Evolutionary conservation across 495 filamentous ascomycete genomes (phyloP).

Genomic region (Neurospora pannonica): DNA sequence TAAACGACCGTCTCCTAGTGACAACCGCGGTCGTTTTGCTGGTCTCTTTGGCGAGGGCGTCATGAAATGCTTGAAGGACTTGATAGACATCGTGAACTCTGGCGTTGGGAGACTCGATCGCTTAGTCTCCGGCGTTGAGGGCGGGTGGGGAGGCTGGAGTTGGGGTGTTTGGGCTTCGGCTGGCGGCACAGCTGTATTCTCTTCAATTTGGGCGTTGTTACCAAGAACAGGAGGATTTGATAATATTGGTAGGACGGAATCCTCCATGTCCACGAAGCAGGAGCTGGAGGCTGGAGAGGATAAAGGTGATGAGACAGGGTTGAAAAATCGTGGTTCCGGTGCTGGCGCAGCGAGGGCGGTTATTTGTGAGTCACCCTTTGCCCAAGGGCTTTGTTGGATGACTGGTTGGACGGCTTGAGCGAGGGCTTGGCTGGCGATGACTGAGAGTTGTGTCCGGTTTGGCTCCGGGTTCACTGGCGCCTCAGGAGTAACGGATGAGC

Average conservation of each 20-base stretch:
- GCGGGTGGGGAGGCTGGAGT: neutral
- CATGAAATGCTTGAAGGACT: slow-evolving; percentile 22
- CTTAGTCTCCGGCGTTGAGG: slow-evolving; percentile 18
- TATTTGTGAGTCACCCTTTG: slow-evolving; percentile 10
- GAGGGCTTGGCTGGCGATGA: neutral
- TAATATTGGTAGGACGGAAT: neutral
- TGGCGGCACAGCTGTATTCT: neutral
- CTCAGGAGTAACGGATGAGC: neutral
- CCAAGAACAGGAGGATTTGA: neutral
- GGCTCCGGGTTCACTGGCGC: neutral
- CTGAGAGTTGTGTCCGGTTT: neutral
- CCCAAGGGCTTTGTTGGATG: slow-evolving; percentile 6
- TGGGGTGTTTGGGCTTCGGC: neutral
- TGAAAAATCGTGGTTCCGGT: slow-evolving; percentile 1
- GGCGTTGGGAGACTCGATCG: slow-evolving; percentile 21
- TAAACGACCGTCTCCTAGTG: slow-evolving; percentile 4
- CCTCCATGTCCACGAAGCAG: neutral
- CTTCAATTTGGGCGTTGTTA: neutral
- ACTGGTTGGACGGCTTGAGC: neutral
- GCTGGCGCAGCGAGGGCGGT: neutral
- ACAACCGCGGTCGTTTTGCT: slow-evolving; percentile 4
- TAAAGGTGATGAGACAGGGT: slow-evolving; percentile 4
- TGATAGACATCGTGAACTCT: slow-evolving; percentile 20
- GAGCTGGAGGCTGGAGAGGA: slow-evolving; percentile 13
- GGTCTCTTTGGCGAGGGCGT: slow-evolving; percentile 16